phyloP scores from a whole-genome alignment of 2,329 filamentous ascomycete genomes.

The Stagonosporopsis cucurbitacearum region DNA sequence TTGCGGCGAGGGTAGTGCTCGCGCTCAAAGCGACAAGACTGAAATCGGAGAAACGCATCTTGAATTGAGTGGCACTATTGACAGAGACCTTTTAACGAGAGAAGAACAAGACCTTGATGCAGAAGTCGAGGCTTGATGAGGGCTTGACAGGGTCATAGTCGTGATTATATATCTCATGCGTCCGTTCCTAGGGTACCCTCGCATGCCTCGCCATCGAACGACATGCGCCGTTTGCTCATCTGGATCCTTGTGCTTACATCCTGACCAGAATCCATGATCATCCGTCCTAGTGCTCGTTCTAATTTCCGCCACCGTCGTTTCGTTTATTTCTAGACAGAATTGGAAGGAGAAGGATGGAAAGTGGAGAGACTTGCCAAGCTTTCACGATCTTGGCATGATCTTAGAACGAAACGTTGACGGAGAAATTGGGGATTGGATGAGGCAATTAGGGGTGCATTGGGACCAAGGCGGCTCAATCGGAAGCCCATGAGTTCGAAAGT shows the following conservation, averaged over 20 bases:
- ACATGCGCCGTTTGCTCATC: conserved; percentile 18
- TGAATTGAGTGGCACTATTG: conserved; percentile 19
- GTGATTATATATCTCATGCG: conserved; percentile 13
- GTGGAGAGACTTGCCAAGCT: conserved; percentile 9
- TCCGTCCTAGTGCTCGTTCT: conserved; percentile 14
- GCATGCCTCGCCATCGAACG: conserved; percentile 6
- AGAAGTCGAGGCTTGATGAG: conserved; percentile 8
- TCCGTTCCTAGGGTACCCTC: conserved; percentile 2
- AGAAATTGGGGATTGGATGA: conserved; percentile 36
- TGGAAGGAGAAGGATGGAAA: conserved; percentile 17
- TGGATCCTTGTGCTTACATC: conserved; percentile 21
- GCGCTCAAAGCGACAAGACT: conserved; percentile 31
- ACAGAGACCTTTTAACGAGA: conserved; percentile 11
- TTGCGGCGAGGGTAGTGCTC: conserved; percentile 32
- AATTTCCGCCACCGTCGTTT: conserved; percentile 25
- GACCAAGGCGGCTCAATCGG: not conserved
- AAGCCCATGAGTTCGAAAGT: not conserved
- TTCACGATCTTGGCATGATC: conserved; percentile 2
- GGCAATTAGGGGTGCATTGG: conserved; percentile 2
- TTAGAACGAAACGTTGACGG: conserved; percentile 18
- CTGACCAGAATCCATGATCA: conserved; percentile 16
- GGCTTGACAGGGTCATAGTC: conserved; percentile 5
- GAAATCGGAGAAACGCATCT: conserved; percentile 36
- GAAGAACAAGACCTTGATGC: conserved; percentile 8
- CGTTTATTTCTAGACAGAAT: conserved; percentile 19